Percentiles rank a stretch among this genome's conserved stretches.
phyloP scores from a whole-genome alignment of 1,284 basidiomycete genomes.

The Sphaerobolus stellatus region DNA sequence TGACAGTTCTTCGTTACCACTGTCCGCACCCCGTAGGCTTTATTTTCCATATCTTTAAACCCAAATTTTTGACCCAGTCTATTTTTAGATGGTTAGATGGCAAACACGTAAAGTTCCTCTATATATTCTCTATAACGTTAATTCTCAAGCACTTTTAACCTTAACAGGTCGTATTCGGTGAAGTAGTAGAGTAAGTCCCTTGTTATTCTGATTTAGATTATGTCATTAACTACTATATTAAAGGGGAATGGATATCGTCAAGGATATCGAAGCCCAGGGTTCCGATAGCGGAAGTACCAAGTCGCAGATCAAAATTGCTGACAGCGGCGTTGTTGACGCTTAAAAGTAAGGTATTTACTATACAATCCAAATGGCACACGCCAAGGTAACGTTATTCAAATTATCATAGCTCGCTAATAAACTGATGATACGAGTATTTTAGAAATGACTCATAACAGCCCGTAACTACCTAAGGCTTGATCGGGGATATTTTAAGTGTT shows the following conservation, averaged over 20 bases:
- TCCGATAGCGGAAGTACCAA: slow-evolving; percentile 48
- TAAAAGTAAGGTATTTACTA: too few relatives aligned
- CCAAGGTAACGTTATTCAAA: too few relatives aligned
- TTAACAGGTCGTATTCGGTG: slow-evolving; percentile 70
- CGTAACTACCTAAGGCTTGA: too few relatives aligned
- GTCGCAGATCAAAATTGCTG: slow-evolving; percentile 49
- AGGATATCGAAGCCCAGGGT: slow-evolving; percentile 61
- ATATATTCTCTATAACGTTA: not conserved
- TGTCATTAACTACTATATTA: not conserved
- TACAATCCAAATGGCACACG: too few relatives aligned
- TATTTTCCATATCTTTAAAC: too few relatives aligned
- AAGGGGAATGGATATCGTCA: slow-evolving; percentile 44
- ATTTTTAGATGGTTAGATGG: slow-evolving; percentile 64
- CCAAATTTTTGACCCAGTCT: too few relatives aligned
- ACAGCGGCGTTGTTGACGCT: too few relatives aligned
- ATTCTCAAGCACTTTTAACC: not conserved
- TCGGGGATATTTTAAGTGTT: too few relatives aligned
- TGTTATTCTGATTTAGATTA: not conserved
- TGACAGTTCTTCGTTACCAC: slow-evolving; percentile 72
- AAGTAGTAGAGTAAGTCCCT: slow-evolving; percentile 50
- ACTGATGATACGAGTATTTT: too few relatives aligned
- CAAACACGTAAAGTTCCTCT: slow-evolving; percentile 48
- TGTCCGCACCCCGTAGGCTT: slow-evolving; percentile 44
- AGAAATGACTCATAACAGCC: too few relatives aligned
- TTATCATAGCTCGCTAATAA: too few relatives aligned